Conservation (phyloP, 2,329 filamentous ascomycete species). For the Albophoma yamanashiensis region DNA sequence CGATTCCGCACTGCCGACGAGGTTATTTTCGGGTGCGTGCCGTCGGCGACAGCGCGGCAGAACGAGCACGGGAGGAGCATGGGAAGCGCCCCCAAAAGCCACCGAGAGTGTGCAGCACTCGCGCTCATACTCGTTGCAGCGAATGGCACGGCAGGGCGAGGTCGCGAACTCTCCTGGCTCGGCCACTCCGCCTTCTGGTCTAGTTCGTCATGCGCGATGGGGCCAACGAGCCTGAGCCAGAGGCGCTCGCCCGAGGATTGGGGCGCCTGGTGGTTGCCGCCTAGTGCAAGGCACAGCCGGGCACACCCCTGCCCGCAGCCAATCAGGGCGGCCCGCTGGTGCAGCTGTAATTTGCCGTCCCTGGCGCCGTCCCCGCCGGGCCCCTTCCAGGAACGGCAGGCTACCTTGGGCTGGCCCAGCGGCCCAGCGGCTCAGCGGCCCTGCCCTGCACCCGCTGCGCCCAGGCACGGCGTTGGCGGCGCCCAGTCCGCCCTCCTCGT, state of each 20-base stretch:
- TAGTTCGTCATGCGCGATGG: not conserved
- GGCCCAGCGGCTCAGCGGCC: no score
- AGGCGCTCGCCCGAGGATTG: not conserved
- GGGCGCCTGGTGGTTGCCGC: not conserved
- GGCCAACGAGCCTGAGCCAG: no score
- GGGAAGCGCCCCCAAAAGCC: no score
- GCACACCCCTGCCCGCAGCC: conserved; percentile 1
- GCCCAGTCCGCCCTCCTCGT: not conserved
- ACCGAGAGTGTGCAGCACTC: no score
- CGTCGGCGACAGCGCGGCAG: not conserved
- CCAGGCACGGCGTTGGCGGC: no score
- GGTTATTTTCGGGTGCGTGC: not conserved
- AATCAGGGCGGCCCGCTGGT: conserved; percentile 2
- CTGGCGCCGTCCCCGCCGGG: conserved; percentile 1
- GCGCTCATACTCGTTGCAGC: no score
- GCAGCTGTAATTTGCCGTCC: conserved; percentile 8
- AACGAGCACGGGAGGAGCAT: no score
- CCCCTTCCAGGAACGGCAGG: not conserved
- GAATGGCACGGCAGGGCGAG: no score
- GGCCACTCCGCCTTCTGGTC: not conserved
- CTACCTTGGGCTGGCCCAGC: no score
- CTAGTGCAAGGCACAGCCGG: not conserved
- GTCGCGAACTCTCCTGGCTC: not conserved
- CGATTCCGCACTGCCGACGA: not conserved
- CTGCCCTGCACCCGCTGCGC: no score